Evolutionary conservation across 2,329 filamentous ascomycete species (phyloP), one percentile per base, ranked within the genome.

Genomic region (Xylariaceae sp.): DNA sequence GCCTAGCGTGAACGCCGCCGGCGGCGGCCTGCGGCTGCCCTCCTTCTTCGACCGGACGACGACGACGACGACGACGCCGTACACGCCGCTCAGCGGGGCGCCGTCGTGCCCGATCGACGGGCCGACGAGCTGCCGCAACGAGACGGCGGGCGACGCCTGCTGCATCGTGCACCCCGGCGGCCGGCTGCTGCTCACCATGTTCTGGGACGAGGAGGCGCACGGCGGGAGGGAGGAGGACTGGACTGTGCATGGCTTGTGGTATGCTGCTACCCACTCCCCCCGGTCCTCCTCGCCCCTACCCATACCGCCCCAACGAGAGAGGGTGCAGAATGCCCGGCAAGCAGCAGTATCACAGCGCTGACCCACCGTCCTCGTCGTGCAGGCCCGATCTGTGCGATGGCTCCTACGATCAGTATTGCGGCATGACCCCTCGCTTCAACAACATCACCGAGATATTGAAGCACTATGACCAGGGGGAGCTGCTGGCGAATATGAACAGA

Each of bases 311-410:
- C n/a, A n/a, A n/a, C n/a, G n/a, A n/a, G n/a, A n/a, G n/a, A n/a
- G n/a, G n/a, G n/a, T n/a, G n/a, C n/a, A n/a, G n/a, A n/a, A n/a
- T n/a, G n/a, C n/a, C n/a, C n/a, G n/a, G n/a, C n/a, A n/a, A n/a
- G n/a, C n/a, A n/a, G n/a, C n/a, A n/a, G n/a, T n/a, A n/a, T n/a
- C n/a, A n/a, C n/a, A n/a, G n/a, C n/a, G n/a, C n/a, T n/a, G n/a
- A n/a, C n/a, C n/a, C n/a, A n/a, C n/a, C n/a, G n/a, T n/a, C n/a
- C n/a, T n/a, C n/a, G n/a, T n/a, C n/a, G n/a, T n/a, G n/a, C 36
- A 64, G 61, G 62, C 61, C 64, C 26, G 63, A 65, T 43, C 56
- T 60, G 5, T 67, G 63, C 46, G 61, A 66, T 40, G 62, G 61
- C 24, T 59, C 55, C 26, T 64, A 60, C 47, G 58, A 64, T 36